Evolutionary conservation across 129 eudicot species (phyloP).

Genomic region (carrot (Daucus carota)): DNA sequence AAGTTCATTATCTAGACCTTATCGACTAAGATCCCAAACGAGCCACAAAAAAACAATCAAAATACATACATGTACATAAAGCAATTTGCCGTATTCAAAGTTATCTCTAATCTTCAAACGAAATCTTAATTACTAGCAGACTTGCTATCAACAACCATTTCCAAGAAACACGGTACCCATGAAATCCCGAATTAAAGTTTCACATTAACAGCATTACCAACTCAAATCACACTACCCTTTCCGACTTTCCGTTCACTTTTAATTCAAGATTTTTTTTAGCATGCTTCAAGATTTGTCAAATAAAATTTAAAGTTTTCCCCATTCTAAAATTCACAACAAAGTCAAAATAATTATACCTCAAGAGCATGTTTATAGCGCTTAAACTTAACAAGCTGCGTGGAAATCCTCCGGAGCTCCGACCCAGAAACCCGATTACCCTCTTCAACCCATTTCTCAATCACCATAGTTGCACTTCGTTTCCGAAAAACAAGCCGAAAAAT

Average conservation of each 20-base stretch:
- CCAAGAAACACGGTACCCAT: no score
- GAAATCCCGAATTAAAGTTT: no score
- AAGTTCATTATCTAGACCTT: neutral
- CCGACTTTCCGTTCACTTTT: no score
- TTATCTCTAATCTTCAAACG: neutral
- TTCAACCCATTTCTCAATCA: constrained; percentile 43
- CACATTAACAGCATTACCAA: no score
- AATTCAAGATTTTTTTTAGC: no score
- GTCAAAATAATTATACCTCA: constrained; percentile 23
- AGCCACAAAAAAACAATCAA: neutral
- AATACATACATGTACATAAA: neutral
- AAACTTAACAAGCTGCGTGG: constrained; percentile 25
- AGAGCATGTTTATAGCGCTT: constrained; percentile 44
- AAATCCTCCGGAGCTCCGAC: constrained; percentile 37
- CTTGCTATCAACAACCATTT: no score
- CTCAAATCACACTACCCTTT: no score
- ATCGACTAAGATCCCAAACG: neutral
- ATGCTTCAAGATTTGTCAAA: no score
- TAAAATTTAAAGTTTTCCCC: no score
- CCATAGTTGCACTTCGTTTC: constrained; percentile 28
- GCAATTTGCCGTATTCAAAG: neutral
- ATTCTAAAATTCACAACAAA: no score
- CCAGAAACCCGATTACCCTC: constrained; percentile 36
- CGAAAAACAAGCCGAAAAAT: constrained; percentile 23
- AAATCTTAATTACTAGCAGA: no score